phyloP scores from a whole-genome alignment of 1,284 basidiomycete genomes.

The Heterobasidion irregulare region DNA sequence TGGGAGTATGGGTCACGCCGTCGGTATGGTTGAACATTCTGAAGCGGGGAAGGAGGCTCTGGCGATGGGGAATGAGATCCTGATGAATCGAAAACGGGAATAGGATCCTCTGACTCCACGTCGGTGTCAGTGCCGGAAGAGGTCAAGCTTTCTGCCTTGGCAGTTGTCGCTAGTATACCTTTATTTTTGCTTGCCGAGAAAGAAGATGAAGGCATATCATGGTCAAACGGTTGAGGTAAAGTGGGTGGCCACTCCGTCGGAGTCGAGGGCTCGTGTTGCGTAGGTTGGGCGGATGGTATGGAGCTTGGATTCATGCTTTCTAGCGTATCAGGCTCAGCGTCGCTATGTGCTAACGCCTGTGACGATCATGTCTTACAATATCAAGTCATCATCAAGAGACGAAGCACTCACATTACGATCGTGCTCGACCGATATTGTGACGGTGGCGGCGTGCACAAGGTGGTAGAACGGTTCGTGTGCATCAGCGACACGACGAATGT shows the following conservation, averaged over 20 bases:
- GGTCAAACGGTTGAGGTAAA: neutral
- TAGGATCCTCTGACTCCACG: neutral
- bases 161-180: neutral
- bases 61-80: neutral
- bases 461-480: conserved; percentile 2
- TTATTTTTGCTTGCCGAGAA: neutral
- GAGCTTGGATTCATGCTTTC: no score
- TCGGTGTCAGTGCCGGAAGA: neutral
- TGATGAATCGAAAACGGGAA: neutral
- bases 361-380: no score
- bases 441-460: conserved; percentile 41
- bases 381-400: neutral
- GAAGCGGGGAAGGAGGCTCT: neutral
- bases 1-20: conserved; percentile 40
- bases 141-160: neutral
- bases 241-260: neutral
- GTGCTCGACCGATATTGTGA: conserved; percentile 37
- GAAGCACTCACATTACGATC: conserved; percentile 11
- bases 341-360: no score
- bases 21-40: conserved; percentile 1
- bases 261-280: neutral
- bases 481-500: neutral
- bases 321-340: no score
- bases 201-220: neutral
- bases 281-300: neutral